Evolutionary conservation across 192 early-diverging fungal species (phyloP), one percentile per base, ranked within the genome.

Genomic region (Coemansia sp.): DNA sequence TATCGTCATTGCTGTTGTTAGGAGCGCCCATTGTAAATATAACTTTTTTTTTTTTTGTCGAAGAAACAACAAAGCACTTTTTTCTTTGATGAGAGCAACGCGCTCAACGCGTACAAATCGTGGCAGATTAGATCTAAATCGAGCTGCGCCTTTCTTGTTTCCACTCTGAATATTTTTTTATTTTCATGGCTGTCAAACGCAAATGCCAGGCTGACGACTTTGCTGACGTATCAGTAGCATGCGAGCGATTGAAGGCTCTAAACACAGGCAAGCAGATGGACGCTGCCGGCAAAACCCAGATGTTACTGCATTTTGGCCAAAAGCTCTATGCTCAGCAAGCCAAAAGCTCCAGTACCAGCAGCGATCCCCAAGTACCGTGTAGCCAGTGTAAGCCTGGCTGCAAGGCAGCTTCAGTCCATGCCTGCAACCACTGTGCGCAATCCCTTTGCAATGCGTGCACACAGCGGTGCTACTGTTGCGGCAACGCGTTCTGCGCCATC

Each of bases 271-370:
- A 40, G 11, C 48, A 52, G 3, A 40, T 57, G 30, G 62, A 54
- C 37, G 51, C 49, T 2, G 56, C 45, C 6, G 47, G 55, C 40
- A 49, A 50, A 40, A 67, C 70, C 11, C 66, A 62, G 45, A 76
- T 76, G 74, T 47, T 75, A 40, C 38, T 80, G 16, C 62, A 14
- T 14, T 76, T 69, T 58, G 77, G 77, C 2, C 77, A 80, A 54
- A 49, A 17, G 1, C 53, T 66, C 21, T 66, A 66, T 31, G 53
- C 61, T 5, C 55, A 53, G 14, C 45, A 63, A 15, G 17, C 32
- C 23, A 3, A 70, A 62, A 40, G 36, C 50, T 0, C 43, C 34
- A 18, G 31, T 26, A 4, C 4, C 23, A 26, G 23, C 23, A 26
- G 23, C 23, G 23, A 26, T 26, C 23, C 4, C 23, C 23, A 26